These are phyloP conservation scores for Beauveria sp. DNA, from an alignment of 2,329 filamentous ascomycete species.

Conservation along the genomic window DNA sequence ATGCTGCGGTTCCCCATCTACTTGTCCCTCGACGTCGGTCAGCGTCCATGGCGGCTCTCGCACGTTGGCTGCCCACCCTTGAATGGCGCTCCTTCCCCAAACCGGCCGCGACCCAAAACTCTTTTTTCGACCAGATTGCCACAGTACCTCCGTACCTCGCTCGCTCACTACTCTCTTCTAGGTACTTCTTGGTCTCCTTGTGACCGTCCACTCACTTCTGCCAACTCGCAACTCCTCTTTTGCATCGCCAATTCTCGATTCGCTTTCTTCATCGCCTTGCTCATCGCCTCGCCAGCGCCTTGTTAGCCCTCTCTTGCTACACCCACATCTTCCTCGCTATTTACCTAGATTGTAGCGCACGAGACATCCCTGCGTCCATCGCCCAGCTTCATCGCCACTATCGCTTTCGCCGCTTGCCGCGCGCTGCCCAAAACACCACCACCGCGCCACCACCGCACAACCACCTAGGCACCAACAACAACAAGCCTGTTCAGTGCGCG, in stretches of 20 bases:
- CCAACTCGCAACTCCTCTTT: neutral
- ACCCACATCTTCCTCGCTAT: neutral
- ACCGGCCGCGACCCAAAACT: constrained; percentile 5
- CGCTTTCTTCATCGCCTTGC: neutral
- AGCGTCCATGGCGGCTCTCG: constrained; percentile 1
- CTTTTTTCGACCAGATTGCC: neutral
- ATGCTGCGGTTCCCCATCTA: too few species aligned
- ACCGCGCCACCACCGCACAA: neutral
- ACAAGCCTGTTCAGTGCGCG: neutral
- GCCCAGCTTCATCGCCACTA: neutral
- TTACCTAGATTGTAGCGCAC: neutral
- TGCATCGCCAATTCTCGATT: neutral
- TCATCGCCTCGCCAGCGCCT: neutral
- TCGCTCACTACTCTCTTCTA: neutral
- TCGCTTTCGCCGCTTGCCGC: neutral
- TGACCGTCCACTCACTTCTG: neutral
- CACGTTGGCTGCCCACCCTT: neutral
- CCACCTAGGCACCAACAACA: neutral
- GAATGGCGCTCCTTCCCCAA: constrained; percentile 6
- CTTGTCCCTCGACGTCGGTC: too few species aligned
- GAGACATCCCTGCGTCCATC: neutral
- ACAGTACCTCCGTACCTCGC: neutral
- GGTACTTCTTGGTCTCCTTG: neutral
- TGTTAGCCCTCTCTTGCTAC: neutral
- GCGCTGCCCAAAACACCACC: neutral